These are phyloP conservation scores for Lentinula raphanica DNA, from an alignment of 768 basidiomycete species.

Conservation along the genomic window DNA sequence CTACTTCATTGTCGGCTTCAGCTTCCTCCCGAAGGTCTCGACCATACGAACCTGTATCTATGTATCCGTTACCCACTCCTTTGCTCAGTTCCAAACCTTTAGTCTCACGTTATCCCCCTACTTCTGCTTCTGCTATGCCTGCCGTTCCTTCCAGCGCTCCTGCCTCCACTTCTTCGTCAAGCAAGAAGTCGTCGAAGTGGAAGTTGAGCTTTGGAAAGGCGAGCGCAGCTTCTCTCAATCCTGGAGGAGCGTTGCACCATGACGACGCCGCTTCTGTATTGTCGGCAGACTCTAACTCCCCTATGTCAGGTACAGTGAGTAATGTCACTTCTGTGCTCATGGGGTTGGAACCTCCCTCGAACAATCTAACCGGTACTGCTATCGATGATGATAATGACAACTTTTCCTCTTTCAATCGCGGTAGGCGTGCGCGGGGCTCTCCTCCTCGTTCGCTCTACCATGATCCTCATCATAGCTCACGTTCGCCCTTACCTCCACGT, in stretches of 20 bases:
- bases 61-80: conserved; percentile 34
- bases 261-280: conserved; percentile 27
- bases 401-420: conserved; percentile 43
- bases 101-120: conserved; percentile 12
- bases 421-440: conserved; percentile 31
- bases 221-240: conserved; percentile 31
- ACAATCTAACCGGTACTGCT: conserved; percentile 13
- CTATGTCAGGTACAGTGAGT: conserved; percentile 66
- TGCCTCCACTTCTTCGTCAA: conserved; percentile 29
- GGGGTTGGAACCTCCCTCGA: conserved; percentile 51
- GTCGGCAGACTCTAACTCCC: conserved; percentile 18
- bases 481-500: conserved; percentile 7
- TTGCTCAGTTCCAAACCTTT: conserved; percentile 17
- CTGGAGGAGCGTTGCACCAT: conserved; percentile 33
- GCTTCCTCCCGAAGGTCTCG: conserved; percentile 22
- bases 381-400: conserved; percentile 31
- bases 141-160: conserved; percentile 24
- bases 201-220: conserved; percentile 70
- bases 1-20: conserved; percentile 22
- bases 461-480: conserved; percentile 11
- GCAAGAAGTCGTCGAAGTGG: conserved; percentile 86
- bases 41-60: conserved; percentile 40
- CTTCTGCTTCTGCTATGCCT: conserved; percentile 18
- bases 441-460: conserved; percentile 13
- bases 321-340: conserved; percentile 75